These are phyloP conservation scores for Trypanosoma cruzi DNA, from an alignment of 208 protist genomes.

Conservation along the genomic window DNA sequence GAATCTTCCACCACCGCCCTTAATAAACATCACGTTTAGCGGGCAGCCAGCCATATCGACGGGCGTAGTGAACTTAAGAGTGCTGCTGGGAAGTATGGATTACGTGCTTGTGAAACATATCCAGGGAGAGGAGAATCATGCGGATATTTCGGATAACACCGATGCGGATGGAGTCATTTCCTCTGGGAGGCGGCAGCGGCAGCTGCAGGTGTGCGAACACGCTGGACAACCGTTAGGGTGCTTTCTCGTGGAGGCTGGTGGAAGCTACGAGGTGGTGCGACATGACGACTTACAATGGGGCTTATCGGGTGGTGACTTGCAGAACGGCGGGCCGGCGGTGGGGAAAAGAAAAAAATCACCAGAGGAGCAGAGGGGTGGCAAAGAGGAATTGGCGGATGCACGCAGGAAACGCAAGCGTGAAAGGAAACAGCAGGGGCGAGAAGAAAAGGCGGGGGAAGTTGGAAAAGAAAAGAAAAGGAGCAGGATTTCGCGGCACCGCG, in stretches of 20 bases:
- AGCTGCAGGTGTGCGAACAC: conserved; percentile 16
- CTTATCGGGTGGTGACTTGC: not conserved
- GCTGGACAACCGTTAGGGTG: conserved; percentile 20
- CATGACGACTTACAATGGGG: conserved; percentile 1
- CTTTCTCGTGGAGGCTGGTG: conserved; percentile 20
- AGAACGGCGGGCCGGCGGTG: not conserved
- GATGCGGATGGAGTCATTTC: not conserved
- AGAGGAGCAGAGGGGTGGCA: not conserved
- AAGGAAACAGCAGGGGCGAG: not conserved
- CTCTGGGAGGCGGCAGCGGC: not conserved
- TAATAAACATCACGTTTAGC: conserved; percentile 51
- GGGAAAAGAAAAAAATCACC: not conserved
- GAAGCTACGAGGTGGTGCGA: conserved; percentile 23
- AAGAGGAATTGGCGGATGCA: not conserved
- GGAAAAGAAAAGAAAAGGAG: conserved; percentile 18
- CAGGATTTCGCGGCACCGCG: not conserved
- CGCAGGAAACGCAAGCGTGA: conserved; percentile 17
- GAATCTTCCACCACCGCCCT: conserved; percentile 12
- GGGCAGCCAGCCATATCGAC: conserved; percentile 54
- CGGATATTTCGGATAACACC: not conserved
- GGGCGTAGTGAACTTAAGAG: conserved; percentile 61
- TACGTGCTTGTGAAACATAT: conserved; percentile 46
- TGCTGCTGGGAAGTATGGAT: conserved; percentile 45
- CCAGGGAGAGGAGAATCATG: not conserved
- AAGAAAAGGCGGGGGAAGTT: conserved; percentile 2